These are phyloP conservation scores for Chloris gayana DNA, from an alignment of 176 grass and related monocot genomes.

Conservation along the genomic window DNA sequence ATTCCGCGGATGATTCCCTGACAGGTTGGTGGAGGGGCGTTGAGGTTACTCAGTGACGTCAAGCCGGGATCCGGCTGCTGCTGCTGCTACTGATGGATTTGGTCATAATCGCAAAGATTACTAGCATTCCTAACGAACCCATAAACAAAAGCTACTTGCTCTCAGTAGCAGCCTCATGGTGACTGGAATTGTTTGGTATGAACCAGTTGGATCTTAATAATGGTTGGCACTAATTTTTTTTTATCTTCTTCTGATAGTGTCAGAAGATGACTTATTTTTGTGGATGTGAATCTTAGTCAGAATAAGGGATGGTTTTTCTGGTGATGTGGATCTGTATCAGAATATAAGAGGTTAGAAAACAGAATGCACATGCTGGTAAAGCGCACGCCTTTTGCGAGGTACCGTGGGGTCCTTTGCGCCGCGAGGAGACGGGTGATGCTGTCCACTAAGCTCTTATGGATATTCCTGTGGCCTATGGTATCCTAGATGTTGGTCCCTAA, in stretches of 20 bases:
- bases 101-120: background rate
- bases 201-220: background rate
- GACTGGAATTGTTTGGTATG: background rate
- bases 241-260: background rate
- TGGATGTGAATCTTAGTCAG: background rate
- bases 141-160: background rate
- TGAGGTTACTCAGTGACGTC: conserved; percentile 9
- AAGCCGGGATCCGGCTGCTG: conserved; percentile 23
- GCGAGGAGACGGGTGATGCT: conserved; percentile 18
- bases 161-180: background rate
- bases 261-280: background rate
- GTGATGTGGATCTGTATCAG: conserved; percentile 7
- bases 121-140: background rate
- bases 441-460: conserved; percentile 36
- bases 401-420: background rate
- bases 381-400: conserved; percentile 28
- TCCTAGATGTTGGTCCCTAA: conserved; percentile 9
- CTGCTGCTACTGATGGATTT: conserved; percentile 6
- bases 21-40: conserved; percentile 23
- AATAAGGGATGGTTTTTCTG: background rate
- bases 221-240: background rate
- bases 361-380: background rate
- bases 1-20: conserved; percentile 9
- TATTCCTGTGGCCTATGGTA: conserved; percentile 23
- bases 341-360: background rate